A percentile compares a stretch with the other conserved stretches of the same genome.
Conservation (phyloP, 768 basidiomycete genomes). For the Trametes coccinea region DNA sequence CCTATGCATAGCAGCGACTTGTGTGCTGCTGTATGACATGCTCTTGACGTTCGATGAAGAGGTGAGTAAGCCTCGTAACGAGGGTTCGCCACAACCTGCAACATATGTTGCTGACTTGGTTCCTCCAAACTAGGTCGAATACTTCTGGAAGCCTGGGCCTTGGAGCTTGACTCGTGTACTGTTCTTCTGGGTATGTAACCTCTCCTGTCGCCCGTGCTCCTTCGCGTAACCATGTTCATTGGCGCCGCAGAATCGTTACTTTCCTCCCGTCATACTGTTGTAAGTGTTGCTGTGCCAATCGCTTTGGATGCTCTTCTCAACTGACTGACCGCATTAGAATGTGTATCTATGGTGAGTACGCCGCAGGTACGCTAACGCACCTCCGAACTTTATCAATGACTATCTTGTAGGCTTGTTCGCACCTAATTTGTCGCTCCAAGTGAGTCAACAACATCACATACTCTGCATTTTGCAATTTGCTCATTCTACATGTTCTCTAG, state of each 20-base stretch:
- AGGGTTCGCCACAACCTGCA: too few relatives aligned
- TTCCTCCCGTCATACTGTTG: conserved; percentile 10
- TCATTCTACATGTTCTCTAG: background rate
- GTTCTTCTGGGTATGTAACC: conserved; percentile 21
- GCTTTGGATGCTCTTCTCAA: too few relatives aligned
- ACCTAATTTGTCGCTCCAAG: conserved; percentile 5
- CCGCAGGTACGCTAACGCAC: background rate
- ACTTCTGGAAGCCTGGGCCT: conserved; percentile 23
- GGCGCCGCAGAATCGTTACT: conserved; percentile 22
- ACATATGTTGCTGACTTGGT: too few relatives aligned
- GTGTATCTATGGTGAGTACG: conserved; percentile 2
- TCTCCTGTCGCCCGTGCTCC: background rate
- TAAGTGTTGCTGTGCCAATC: background rate
- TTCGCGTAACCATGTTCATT: background rate
- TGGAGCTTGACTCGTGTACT: conserved; percentile 23
- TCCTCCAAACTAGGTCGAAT: conserved; percentile 10
- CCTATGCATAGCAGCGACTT: conserved; percentile 16
- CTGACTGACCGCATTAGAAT: background rate
- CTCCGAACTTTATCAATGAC: background rate
- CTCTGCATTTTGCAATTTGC: background rate
- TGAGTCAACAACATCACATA: background rate
- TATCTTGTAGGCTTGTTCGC: background rate
- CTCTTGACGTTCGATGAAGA: conserved; percentile 19
- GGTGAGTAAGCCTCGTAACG: conserved; percentile 3
- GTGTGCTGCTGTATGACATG: conserved; percentile 13